Evolutionary conservation across 2,329 filamentous ascomycete genomes (phyloP).

Genomic region (Beauveria asiatica): DNA sequence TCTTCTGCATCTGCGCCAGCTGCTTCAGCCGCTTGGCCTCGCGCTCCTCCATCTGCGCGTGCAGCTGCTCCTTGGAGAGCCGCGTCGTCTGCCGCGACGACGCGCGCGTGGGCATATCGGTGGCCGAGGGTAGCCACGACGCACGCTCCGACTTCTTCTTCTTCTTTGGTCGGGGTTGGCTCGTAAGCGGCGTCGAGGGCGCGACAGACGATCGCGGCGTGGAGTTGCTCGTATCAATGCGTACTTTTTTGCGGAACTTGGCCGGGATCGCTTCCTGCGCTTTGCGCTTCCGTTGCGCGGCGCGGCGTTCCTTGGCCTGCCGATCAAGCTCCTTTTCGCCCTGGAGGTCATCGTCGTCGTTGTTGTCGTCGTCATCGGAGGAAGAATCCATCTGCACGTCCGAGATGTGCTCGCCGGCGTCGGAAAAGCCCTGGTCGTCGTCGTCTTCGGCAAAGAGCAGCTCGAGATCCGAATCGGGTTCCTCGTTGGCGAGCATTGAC

Average conservation of each 20-base stretch:
- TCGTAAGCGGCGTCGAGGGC: constrained; percentile 25
- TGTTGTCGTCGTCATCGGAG: constrained; percentile 71
- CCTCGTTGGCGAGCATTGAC: constrained; percentile 65
- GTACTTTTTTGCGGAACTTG: constrained; percentile 66
- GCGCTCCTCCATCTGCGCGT: constrained; percentile 66
- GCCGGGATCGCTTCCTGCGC: constrained; percentile 65
- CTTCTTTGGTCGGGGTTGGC: constrained; percentile 44
- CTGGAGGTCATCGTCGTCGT: constrained; percentile 60
- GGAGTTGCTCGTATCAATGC: constrained; percentile 47
- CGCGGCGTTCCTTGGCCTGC: constrained; percentile 59
- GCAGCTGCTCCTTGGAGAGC: constrained; percentile 51
- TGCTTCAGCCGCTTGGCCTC: constrained; percentile 64
- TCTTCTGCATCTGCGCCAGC: constrained; percentile 57
- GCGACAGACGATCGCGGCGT: constrained; percentile 23
- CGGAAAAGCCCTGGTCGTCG: constrained; percentile 60
- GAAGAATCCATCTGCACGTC: constrained; percentile 85
- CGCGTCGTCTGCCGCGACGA: constrained; percentile 51
- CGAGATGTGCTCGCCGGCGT: constrained; percentile 56
- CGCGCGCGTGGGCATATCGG: constrained; percentile 49
- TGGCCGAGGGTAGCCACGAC: constrained; percentile 47
- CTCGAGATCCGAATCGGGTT: constrained; percentile 60
- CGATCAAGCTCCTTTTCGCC: constrained; percentile 83
- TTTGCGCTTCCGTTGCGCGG: constrained; percentile 69
- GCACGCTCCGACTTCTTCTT: constrained; percentile 54
- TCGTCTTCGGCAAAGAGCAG: constrained; percentile 69